Evolutionary conservation across 176 grass and related monocot species (phyloP).

Genomic region (Elaeis guineensis): DNA sequence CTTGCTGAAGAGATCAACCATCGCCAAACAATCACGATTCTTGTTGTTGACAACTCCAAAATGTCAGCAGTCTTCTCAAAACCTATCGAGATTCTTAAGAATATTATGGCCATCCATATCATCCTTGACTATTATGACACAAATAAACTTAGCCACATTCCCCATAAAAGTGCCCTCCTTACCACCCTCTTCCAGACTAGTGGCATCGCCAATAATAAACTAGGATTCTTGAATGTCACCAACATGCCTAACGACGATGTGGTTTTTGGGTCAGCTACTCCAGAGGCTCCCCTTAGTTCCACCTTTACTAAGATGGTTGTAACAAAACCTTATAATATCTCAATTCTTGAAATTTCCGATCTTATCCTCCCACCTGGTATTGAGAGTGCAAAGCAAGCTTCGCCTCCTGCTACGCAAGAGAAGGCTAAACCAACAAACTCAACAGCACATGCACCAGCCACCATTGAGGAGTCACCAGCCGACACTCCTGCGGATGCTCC

Average conservation of each 20-base stretch:
- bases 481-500: too few species aligned
- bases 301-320: not conserved
- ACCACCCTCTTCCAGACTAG: constrained; percentile 9
- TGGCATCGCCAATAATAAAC: not conserved
- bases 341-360: not conserved
- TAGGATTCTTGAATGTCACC: constrained; percentile 3
- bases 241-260: too few species aligned
- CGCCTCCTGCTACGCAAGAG: too few species aligned
- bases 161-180: not conserved
- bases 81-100: not conserved
- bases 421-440: too few species aligned
- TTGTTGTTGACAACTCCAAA: constrained; percentile 4
- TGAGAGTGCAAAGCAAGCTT: not conserved
- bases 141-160: not conserved
- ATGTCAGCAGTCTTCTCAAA: not conserved
- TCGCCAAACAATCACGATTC: not conserved
- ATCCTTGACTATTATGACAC: constrained; percentile 11
- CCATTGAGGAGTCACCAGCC: too few species aligned
- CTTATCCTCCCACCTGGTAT: not conserved
- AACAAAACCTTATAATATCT: constrained; percentile 1
- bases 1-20: not conserved
- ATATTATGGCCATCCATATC: not conserved
- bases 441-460: too few species aligned
- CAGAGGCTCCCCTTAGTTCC: not conserved
- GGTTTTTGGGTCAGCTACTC: not conserved